These are phyloP conservation scores for Oryza officinalis DNA, from an alignment of 176 grass and related monocot genomes.

Conservation along the genomic window DNA sequence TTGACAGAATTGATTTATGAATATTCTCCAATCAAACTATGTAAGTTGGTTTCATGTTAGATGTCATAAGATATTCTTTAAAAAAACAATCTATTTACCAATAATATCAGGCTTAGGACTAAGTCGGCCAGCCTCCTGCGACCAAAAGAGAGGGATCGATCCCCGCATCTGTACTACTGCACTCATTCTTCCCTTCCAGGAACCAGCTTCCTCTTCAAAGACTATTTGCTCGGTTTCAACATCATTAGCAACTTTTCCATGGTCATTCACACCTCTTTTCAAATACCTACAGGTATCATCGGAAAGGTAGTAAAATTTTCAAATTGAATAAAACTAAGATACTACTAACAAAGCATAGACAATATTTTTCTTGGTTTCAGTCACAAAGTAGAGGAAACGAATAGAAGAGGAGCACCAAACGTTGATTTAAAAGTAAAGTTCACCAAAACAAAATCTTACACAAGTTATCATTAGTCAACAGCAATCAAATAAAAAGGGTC, in stretches of 20 bases:
- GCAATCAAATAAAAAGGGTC: not conserved
- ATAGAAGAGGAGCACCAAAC: not conserved
- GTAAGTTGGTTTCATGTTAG: not conserved
- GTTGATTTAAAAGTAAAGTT: slow-evolving; percentile 20
- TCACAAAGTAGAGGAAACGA: slow-evolving; percentile 16
- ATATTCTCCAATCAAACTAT: slow-evolving; percentile 15
- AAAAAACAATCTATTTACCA: slow-evolving; percentile 46
- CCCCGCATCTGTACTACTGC: slow-evolving; percentile 94
- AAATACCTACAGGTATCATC: slow-evolving; percentile 64
- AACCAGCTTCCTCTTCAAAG: slow-evolving; percentile 87
- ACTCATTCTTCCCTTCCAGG: slow-evolving; percentile 87
- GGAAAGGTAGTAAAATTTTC: slow-evolving; percentile 20
- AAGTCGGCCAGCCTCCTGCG: slow-evolving; percentile 85
- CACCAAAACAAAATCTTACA: slow-evolving; percentile 21
- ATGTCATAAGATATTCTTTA: slow-evolving; percentile 12
- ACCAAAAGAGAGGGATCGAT: slow-evolving; percentile 99
- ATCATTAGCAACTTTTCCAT: slow-evolving; percentile 97
- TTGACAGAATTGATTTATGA: not conserved
- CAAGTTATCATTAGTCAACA: slow-evolving; percentile 14
- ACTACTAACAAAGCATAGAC: not conserved
- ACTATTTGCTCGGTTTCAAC: slow-evolving; percentile 98
- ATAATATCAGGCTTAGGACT: slow-evolving; percentile 99
- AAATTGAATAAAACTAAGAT: slow-evolving; percentile 19
- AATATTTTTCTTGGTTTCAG: slow-evolving; percentile 9
- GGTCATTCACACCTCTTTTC: slow-evolving; percentile 96